phyloP scores from a whole-genome alignment of 176 grass and related monocot genomes.

The Carex kokanica region DNA sequence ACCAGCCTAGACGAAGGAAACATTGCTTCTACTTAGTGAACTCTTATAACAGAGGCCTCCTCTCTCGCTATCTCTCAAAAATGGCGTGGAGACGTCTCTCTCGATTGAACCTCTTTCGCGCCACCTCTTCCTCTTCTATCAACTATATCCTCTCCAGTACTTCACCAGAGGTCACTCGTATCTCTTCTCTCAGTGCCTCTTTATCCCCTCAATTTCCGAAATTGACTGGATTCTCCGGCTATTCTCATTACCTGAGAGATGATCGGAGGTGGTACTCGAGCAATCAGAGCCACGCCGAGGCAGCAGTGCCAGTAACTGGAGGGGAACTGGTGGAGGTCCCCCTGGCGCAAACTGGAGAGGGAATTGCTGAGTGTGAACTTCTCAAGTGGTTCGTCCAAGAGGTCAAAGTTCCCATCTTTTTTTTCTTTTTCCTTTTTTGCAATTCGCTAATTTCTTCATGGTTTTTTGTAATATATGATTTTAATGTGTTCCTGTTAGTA shows the following conservation, averaged over 20 bases:
- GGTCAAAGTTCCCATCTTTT: slow-evolving; percentile 27
- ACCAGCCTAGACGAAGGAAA: background rate
- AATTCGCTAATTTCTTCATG: background rate
- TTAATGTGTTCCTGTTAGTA: background rate
- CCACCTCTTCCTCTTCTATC: background rate
- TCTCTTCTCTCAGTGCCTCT: background rate
- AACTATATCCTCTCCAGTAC: background rate
- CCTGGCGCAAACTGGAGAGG: slow-evolving; percentile 87
- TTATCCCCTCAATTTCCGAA: background rate
- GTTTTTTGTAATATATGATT: background rate
- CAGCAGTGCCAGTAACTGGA: background rate
- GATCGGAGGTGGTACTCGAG: slow-evolving; percentile 35
- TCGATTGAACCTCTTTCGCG: background rate
- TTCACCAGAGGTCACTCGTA: background rate
- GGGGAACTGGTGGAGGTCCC: slow-evolving; percentile 70
- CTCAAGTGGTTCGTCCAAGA: slow-evolving; percentile 82
- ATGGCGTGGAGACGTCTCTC: slow-evolving; percentile 24
- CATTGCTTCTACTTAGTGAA: background rate
- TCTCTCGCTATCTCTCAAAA: background rate
- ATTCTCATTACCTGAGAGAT: background rate
- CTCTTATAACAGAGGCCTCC: background rate
- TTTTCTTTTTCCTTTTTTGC: background rate
- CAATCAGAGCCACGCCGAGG: slow-evolving; percentile 28
- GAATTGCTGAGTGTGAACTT: slow-evolving; percentile 93
- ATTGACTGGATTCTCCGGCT: background rate